Evolutionary conservation across 2,329 filamentous ascomycete genomes (phyloP).

Genomic region (Sporothrix brunneoviolacea): DNA sequence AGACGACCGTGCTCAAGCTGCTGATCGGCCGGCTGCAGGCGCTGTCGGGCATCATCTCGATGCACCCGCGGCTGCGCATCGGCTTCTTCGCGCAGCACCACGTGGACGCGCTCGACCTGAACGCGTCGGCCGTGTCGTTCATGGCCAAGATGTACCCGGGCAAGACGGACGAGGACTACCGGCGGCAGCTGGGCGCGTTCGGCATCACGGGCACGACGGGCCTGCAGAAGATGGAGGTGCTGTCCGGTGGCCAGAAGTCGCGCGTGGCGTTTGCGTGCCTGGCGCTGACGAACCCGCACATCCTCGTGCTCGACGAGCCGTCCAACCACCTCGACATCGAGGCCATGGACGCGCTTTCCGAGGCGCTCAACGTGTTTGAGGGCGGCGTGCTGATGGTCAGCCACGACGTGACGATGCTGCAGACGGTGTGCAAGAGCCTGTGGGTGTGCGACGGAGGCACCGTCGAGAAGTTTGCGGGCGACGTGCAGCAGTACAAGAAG

Average conservation of each 20-base stretch:
- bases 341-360: slow-evolving; percentile 91
- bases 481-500: slow-evolving; percentile 97
- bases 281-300: slow-evolving; percentile 88
- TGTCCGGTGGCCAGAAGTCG: slow-evolving; percentile 97
- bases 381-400: slow-evolving; percentile 97
- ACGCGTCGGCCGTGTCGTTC: slow-evolving; percentile 83
- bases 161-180: slow-evolving; percentile 92
- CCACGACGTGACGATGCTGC: slow-evolving; percentile 98
- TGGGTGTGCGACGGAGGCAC: slow-evolving; percentile 96
- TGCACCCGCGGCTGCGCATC: slow-evolving; percentile 79
- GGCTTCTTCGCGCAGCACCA: slow-evolving; percentile 99
- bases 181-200: slow-evolving; percentile 85
- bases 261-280: slow-evolving; percentile 97
- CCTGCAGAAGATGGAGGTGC: slow-evolving; percentile 86
- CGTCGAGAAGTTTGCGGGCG: slow-evolving; percentile 92
- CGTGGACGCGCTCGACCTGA: slow-evolving; percentile 90
- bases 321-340: slow-evolving; percentile 99
- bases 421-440: slow-evolving; percentile 87
- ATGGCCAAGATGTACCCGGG: slow-evolving; percentile 92
- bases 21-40: slow-evolving; percentile 80
- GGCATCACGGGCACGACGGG: slow-evolving; percentile 91
- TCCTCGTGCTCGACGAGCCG: slow-evolving; percentile 95
- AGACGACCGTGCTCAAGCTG: slow-evolving; percentile 97
- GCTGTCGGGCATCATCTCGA: slow-evolving; percentile 73
- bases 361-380: slow-evolving; percentile 78